Evolutionary conservation across 2,329 filamentous ascomycete genomes (phyloP).

Genomic region (Pochonia chlamydosporia): DNA sequence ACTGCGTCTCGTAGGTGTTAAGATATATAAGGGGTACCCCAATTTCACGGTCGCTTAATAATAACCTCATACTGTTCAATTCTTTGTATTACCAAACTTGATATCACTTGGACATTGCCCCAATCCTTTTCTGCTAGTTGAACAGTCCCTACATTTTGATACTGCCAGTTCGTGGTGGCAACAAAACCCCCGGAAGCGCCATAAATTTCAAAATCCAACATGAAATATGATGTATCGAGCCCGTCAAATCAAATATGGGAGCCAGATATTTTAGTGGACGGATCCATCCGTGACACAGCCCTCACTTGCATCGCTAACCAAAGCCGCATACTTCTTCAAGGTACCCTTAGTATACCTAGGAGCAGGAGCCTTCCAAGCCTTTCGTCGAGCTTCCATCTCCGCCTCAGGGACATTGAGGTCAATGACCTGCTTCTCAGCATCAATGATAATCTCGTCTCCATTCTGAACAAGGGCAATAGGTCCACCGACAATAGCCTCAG

Average conservation of each 20-base stretch:
- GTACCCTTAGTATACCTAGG: slow-evolving; percentile 58
- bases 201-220: neutral
- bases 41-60: neutral
- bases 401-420: slow-evolving; percentile 62
- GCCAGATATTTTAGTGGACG: slow-evolving; percentile 8
- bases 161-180: neutral
- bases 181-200: neutral
- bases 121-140: too few species aligned
- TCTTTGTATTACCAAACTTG: neutral
- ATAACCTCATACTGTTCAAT: neutral
- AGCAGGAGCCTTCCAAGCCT: slow-evolving; percentile 57
- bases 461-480: slow-evolving; percentile 79
- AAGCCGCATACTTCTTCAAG: slow-evolving; percentile 61
- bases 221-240: neutral
- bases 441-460: slow-evolving; percentile 75
- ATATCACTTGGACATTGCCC: too few species aligned
- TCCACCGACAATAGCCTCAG: slow-evolving; percentile 79
- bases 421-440: slow-evolving; percentile 67
- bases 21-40: neutral
- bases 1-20: neutral
- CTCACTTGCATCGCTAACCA: slow-evolving; percentile 54
- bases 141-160: too few species aligned
- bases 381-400: slow-evolving; percentile 53
- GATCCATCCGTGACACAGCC: slow-evolving; percentile 51
- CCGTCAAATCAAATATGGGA: neutral